These are phyloP conservation scores for Panicum miliaceum DNA, from an alignment of 176 grass and related monocot genomes.

Conservation along the genomic window DNA sequence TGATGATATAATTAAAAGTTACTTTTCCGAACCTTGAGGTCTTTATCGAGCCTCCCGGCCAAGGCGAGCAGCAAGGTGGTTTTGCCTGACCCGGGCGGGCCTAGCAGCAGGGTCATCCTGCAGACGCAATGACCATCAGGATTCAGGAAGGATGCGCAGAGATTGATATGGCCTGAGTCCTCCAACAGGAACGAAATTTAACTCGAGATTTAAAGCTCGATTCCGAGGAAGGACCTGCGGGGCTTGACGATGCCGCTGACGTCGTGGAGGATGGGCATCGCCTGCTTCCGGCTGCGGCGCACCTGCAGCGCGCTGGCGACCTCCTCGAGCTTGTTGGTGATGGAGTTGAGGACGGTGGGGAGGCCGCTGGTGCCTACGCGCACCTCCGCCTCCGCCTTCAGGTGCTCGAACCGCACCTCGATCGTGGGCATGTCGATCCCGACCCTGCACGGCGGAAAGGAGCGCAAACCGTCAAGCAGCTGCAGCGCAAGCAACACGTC, in stretches of 20 bases:
- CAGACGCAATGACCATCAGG: conserved; percentile 37
- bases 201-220: not conserved
- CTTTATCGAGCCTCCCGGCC: conserved; percentile 79
- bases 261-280: conserved; percentile 79
- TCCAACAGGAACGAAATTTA: not conserved
- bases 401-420: conserved; percentile 86
- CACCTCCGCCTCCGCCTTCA: conserved; percentile 63
- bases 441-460: conserved; percentile 50
- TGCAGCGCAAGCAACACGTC: not conserved
- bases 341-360: conserved; percentile 83
- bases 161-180: not conserved
- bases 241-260: conserved; percentile 91
- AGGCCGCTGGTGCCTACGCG: conserved; percentile 86
- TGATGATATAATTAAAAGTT: not conserved
- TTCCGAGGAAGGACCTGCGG: conserved; percentile 49
- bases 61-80: conserved; percentile 89
- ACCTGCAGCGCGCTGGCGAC: conserved; percentile 65
- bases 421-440: conserved; percentile 86
- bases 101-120: conserved; percentile 95
- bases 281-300: conserved; percentile 67
- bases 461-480: conserved; percentile 17
- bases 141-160: conserved; percentile 6
- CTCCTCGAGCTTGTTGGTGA: conserved; percentile 69
- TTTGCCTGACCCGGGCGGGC: conserved; percentile 91
- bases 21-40: conserved; percentile 65